Conservation (phyloP, 2,329 filamentous ascomycete genomes). For the Chaetomium sp. region DNA sequence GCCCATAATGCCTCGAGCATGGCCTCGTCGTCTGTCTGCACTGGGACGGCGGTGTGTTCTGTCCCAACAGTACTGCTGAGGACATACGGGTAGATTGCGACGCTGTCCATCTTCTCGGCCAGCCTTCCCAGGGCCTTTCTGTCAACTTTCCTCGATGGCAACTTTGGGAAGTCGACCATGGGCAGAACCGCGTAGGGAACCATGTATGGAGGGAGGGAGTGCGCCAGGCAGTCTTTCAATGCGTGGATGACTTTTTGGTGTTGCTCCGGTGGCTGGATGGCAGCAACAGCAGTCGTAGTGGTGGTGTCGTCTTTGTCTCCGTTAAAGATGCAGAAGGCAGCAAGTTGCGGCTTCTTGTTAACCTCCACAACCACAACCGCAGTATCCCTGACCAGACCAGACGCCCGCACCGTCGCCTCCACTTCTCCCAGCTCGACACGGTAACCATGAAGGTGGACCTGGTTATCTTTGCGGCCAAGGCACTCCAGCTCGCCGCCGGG, state of each 20-base stretch:
- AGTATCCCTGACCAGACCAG: not conserved
- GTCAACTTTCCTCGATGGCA: not conserved
- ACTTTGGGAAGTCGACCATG: not conserved
- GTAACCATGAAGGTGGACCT: not conserved
- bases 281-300: not conserved
- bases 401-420: not conserved
- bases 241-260: not conserved
- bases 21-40: not conserved
- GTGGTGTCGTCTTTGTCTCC: not conserved
- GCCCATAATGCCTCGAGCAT: not conserved
- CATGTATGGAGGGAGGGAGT: not conserved
- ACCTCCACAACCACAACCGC: not conserved
- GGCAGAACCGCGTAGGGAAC: not conserved
- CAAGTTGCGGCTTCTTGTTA: not conserved
- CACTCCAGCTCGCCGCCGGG: not conserved
- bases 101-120: not conserved
- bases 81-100: not conserved
- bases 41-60: not conserved
- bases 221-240: not conserved
- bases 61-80: not conserved
- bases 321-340: not conserved
- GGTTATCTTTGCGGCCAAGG: not conserved
- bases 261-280: not conserved
- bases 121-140: not conserved
- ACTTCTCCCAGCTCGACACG: conserved; percentile 1